A percentile compares a stretch with the other conserved stretches of the same genome.
Evolutionary conservation across 192 early-diverging fungal genomes (phyloP).

Genomic region (Podila epicladia): DNA sequence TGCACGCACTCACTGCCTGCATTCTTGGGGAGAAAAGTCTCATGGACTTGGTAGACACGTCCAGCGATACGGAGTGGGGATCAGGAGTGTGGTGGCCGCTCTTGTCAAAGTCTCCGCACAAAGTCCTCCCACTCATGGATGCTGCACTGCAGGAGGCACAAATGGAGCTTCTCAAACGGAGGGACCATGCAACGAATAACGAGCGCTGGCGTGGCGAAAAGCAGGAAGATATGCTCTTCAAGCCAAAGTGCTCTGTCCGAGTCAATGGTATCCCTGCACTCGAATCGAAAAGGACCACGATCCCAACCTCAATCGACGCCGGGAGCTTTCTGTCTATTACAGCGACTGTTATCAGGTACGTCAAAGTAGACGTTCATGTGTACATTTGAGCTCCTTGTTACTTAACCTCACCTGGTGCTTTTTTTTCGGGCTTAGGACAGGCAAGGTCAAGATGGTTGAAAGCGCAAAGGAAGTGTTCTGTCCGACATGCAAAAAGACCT

Average conservation of each 20-base stretch:
- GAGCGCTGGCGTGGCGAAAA: not conserved
- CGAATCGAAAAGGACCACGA: conserved; percentile 49
- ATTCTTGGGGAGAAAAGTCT: not conserved
- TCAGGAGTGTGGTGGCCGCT: conserved; percentile 4
- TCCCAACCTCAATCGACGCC: conserved; percentile 68
- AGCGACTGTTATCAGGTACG: conserved; percentile 68
- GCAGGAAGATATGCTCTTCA: conserved; percentile 19
- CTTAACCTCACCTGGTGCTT: not conserved
- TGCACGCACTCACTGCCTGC: not conserved
- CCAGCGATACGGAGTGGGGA: conserved; percentile 15
- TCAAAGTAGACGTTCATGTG: not conserved
- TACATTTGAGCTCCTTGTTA: too few relatives aligned
- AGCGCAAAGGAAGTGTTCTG: conserved; percentile 63
- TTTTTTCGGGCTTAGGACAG: conserved; percentile 54
- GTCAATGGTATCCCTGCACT: conserved; percentile 34
- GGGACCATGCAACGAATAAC: not conserved
- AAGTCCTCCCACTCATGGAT: conserved; percentile 38
- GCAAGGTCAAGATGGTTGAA: conserved; percentile 76
- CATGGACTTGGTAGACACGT: conserved; percentile 24
- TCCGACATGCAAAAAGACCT: conserved; percentile 64
- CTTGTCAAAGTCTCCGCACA: conserved; percentile 26
- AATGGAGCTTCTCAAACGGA: conserved; percentile 13
- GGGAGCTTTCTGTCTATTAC: conserved; percentile 67
- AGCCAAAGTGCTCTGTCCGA: conserved; percentile 36
- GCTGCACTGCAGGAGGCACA: conserved; percentile 37